Conservation (phyloP, 169 alveolate genomes). For the Eimeria mitis region DNA sequence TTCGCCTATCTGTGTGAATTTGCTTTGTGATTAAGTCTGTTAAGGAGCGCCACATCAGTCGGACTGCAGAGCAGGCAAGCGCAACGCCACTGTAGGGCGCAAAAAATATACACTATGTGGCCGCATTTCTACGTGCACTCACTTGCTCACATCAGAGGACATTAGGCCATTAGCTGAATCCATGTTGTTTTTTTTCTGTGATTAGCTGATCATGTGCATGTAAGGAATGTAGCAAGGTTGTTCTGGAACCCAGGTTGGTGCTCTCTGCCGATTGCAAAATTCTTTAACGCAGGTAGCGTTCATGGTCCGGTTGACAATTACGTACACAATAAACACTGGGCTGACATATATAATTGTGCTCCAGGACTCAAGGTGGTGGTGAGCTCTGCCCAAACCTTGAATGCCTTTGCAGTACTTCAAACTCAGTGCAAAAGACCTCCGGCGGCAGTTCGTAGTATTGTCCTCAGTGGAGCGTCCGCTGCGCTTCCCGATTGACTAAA, state of each 20-base stretch:
- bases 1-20: background rate
- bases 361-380: conserved; percentile 79
- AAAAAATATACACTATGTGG: background rate
- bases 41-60: conserved; percentile 69
- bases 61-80: conserved; percentile 68
- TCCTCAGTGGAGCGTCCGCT: background rate
- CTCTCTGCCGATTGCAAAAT: background rate
- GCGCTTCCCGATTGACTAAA: background rate
- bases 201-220: background rate
- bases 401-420: background rate
- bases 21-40: conserved; percentile 40
- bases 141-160: background rate
- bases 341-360: conserved; percentile 76
- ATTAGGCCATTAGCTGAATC: background rate
- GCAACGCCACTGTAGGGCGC: background rate
- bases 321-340: conserved; percentile 78
- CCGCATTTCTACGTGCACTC: background rate
- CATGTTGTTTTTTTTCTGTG: background rate
- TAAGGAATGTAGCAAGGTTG: background rate
- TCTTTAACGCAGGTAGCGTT: conserved; percentile 53
- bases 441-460: background rate
- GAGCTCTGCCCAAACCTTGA: background rate
- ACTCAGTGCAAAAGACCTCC: background rate
- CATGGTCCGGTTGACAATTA: conserved; percentile 69
- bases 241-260: background rate